Evolutionary conservation across 257 asterid genomes (phyloP).

Genomic region (Leonotis leonurus): DNA sequence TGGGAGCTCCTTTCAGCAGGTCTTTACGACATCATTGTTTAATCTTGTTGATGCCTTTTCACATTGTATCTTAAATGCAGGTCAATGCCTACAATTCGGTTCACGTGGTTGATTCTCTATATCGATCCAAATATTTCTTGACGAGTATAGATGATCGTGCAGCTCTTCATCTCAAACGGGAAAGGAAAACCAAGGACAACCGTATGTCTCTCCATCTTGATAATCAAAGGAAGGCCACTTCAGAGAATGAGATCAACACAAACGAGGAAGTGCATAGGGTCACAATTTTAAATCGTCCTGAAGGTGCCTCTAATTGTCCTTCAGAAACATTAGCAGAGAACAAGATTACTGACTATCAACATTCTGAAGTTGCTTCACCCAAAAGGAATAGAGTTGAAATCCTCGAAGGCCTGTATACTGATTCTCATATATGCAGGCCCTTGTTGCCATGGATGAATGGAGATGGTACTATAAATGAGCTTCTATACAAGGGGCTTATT

Average conservation of each 20-base stretch:
- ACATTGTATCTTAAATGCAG: conserved; percentile 30
- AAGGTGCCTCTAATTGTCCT: conserved; percentile 34
- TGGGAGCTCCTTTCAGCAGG: conserved; percentile 1
- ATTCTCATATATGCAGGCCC: conserved; percentile 41
- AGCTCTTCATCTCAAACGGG: conserved; percentile 17
- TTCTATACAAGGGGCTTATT: conserved; percentile 74
- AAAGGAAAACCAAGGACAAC: conserved; percentile 24
- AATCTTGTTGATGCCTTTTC: background rate
- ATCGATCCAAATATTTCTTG: conserved; percentile 79
- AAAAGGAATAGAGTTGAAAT: conserved; percentile 22
- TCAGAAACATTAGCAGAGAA: conserved; percentile 24
- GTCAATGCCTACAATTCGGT: conserved; percentile 69
- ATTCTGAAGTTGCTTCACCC: conserved; percentile 30
- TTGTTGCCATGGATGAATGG: conserved; percentile 89
- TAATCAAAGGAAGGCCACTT: conserved; percentile 18
- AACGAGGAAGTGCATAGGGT: conserved; percentile 51
- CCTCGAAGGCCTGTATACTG: conserved; percentile 22
- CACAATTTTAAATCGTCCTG: conserved; percentile 70
- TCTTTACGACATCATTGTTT: background rate
- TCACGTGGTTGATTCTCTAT: conserved; percentile 68
- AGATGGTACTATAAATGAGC: conserved; percentile 73
- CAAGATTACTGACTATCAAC: conserved; percentile 18
- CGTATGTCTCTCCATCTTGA: conserved; percentile 17
- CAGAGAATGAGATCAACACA: conserved; percentile 25
- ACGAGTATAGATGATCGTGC: conserved; percentile 36